These are phyloP conservation scores for Isoetes engelmannii DNA, from an alignment of 83 land plant species.

Conservation along the genomic window DNA sequence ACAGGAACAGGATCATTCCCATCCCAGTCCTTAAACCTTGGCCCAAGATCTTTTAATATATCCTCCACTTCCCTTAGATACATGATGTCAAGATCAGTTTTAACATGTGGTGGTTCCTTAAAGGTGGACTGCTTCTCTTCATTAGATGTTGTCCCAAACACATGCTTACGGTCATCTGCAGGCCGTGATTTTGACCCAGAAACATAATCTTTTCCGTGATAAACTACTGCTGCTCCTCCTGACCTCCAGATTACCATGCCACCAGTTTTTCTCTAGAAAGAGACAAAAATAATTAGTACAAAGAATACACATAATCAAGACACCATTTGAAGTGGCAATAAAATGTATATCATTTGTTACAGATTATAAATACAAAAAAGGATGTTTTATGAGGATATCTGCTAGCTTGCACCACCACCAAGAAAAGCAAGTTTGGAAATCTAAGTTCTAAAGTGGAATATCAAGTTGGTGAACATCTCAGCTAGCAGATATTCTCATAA, in stretches of 20 bases:
- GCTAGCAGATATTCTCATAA: too few species aligned
- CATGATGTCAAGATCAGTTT: slow-evolving; percentile 36
- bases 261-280: slow-evolving; percentile 69
- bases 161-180: not conserved
- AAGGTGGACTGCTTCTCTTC: slow-evolving; percentile 10
- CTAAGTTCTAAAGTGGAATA: too few species aligned
- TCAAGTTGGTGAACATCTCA: too few species aligned
- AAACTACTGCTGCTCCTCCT: slow-evolving; percentile 61
- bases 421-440: too few species aligned
- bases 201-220: slow-evolving; percentile 65
- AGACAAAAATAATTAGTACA: not conserved
- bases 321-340: too few species aligned
- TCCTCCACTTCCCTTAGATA: slow-evolving; percentile 53
- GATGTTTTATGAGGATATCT: too few species aligned
- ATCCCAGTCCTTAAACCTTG: slow-evolving; percentile 91
- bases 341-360: too few species aligned
- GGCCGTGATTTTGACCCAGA: slow-evolving; percentile 13
- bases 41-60: slow-evolving; percentile 75
- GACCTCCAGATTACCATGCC: slow-evolving; percentile 92
- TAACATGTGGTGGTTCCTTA: not conserved
- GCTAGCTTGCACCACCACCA: too few species aligned
- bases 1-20: slow-evolving; percentile 80
- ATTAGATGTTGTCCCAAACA: not conserved
- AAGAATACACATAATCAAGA: not conserved
- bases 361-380: too few species aligned